Conservation (phyloP, 768 basidiomycete genomes). For the Mycena crocata region DNA sequence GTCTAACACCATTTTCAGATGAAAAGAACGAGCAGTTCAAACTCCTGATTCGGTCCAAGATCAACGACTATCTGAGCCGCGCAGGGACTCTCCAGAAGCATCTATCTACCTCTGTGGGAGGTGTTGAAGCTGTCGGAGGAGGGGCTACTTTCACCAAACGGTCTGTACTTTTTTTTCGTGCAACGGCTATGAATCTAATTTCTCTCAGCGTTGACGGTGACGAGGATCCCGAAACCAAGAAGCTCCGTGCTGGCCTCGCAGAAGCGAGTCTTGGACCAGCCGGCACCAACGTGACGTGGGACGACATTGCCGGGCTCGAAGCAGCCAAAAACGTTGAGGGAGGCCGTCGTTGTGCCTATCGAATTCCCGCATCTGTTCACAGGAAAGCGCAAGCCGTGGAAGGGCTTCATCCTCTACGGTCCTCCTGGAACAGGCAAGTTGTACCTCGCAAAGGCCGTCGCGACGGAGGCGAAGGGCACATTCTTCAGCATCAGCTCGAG, state of each 20-base stretch:
- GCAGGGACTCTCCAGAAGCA: conserved; percentile 84
- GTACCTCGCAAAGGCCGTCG: conserved; percentile 86
- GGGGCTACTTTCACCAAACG: not conserved
- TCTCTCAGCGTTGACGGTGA: conserved; percentile 55
- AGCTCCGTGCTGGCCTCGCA: conserved; percentile 77
- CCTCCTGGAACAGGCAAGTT: conserved; percentile 88
- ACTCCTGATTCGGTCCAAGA: conserved; percentile 74
- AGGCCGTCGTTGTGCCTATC: conserved; percentile 87
- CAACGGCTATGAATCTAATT: not conserved
- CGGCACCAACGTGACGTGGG: conserved; percentile 85
- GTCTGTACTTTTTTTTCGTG: not conserved
- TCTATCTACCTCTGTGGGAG: conserved; percentile 66
- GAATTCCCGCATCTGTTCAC: conserved; percentile 89
- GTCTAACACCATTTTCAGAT: conserved; percentile 50
- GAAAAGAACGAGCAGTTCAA: conserved; percentile 88
- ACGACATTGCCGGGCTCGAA: conserved; percentile 85
- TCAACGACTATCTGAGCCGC: conserved; percentile 79
- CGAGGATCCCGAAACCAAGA: conserved; percentile 81
- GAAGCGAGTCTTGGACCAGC: conserved; percentile 75
- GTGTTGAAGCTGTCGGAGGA: conserved; percentile 34
- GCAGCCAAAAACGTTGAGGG: conserved; percentile 82
- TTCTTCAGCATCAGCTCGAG: conserved; percentile 85
- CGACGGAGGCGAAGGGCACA: conserved; percentile 88
- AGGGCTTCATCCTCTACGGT: conserved; percentile 82
- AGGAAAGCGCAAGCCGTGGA: conserved; percentile 89